Base-by-base conservation (phyloP, 2,329 filamentous ascomycete genomes). In the Exophiala phaeomuriformis region DNA sequence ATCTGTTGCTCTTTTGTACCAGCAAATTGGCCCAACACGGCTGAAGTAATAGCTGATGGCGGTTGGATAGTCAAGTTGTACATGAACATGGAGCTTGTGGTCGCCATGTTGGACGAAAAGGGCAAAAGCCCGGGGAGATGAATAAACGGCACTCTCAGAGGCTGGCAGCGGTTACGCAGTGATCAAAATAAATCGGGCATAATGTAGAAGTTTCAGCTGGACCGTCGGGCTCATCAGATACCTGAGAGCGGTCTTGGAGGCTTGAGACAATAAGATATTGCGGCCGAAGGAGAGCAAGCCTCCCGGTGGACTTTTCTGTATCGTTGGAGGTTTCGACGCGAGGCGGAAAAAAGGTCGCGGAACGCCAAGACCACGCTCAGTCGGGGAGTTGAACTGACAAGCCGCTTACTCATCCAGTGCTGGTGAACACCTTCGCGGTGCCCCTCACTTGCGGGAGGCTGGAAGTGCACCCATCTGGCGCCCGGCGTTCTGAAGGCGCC, bases 1-100 rank as follows among this genome's bases (percentile, higher is more conserved):
- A 99, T 95, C 73, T 96, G 90, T 77, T 98, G 93, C 73, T 96
- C 91, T 75, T 91, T 95, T 61, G 89, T 95, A 63, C 91, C 90
- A 56, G 89, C 85, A 72, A 97, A 97, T 74, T 97, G 91, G 64
- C 93, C 94, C 56, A 95, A 80, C 61, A 96, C 86, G 60, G 93
- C 90, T 73, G 95, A 86, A 47, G 86, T 90, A 66, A 95, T 83
- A 56, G 89, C 86, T 62, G 90, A 90, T 33, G 93, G 88, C 64
- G 88, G 86, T 73, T 96, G 90, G 67, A 99, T 85, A 64, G 93
- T 97, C 75, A 98, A 79, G 66, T 89, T 93, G 76, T 98, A 98
- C 75, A 98, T 84, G 71, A 96, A 96, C 89, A 96, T 95, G 71
- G 91, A 91, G 62, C 90, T 96, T 58, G 91, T 96, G 69, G 90